Percentiles rank a stretch among this genome's conserved stretches.
Evolutionary conservation across 768 basidiomycete genomes (phyloP).

Genomic region (Macrolepiota dolichaula): DNA sequence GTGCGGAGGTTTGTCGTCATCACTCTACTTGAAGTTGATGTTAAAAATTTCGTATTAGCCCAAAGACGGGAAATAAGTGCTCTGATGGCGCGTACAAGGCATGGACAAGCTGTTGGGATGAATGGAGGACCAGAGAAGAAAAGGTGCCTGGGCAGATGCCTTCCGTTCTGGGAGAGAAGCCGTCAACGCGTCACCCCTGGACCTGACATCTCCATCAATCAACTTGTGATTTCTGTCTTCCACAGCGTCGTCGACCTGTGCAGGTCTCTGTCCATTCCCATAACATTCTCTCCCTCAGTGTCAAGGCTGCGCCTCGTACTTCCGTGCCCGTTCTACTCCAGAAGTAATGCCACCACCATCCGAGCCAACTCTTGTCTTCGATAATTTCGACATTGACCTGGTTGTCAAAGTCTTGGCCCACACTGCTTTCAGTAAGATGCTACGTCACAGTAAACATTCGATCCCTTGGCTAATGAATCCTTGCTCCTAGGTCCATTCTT

Average conservation of each 20-base stretch:
- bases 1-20: no score
- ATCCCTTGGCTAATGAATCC: not conserved
- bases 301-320: slow-evolving; percentile 28
- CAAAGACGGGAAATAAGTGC: no score
- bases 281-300: not conserved
- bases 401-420: slow-evolving; percentile 74
- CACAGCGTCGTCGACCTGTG: not conserved
- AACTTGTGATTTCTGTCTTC: not conserved
- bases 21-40: no score
- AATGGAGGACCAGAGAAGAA: not conserved
- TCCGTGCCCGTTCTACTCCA: not conserved
- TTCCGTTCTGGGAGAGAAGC: not conserved
- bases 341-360: slow-evolving; percentile 23
- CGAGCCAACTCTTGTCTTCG: slow-evolving; percentile 55
- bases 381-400: slow-evolving; percentile 73
- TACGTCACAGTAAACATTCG: not conserved
- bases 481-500: slow-evolving; percentile 75
- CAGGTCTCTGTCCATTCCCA: not conserved
- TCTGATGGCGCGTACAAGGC: no score
- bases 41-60: no score
- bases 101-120: not conserved
- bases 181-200: not conserved
- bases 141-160: not conserved
- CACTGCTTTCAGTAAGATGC: slow-evolving; percentile 71
- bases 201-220: not conserved